These are phyloP conservation scores for Nakazawaea ishiwadae DNA, from an alignment of 805 yeast species.

Conservation along the genomic window DNA sequence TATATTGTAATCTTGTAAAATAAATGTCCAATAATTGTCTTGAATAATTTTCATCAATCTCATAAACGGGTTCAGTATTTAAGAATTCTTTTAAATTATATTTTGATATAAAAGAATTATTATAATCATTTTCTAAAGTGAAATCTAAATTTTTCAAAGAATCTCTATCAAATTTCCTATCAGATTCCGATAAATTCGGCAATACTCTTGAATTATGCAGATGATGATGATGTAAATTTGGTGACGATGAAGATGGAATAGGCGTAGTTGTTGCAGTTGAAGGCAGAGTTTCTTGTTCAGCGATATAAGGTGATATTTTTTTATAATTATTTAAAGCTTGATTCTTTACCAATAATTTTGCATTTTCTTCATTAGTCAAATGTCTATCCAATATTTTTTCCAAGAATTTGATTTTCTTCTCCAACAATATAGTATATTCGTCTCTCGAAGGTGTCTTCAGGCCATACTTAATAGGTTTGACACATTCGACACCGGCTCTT, in stretches of 20 bases:
- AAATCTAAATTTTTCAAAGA: constrained; percentile 11
- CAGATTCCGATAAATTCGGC: constrained; percentile 10
- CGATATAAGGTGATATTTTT: constrained; percentile 7
- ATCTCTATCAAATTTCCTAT: constrained; percentile 11
- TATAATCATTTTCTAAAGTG: constrained; percentile 7
- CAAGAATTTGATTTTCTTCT: constrained; percentile 46
- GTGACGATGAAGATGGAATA: too few relatives aligned
- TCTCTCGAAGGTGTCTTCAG: constrained; percentile 41
- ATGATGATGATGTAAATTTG: neutral
- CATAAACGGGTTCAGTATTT: constrained; percentile 44
- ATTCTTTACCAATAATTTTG: neutral
- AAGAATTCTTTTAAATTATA: constrained; percentile 44
- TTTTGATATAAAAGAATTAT: constrained; percentile 28
- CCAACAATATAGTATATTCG: constrained; percentile 53
- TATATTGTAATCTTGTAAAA: constrained; percentile 50
- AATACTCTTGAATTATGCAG: neutral
- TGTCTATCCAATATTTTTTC: constrained; percentile 40
- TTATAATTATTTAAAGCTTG: constrained; percentile 7
- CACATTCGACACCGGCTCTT: constrained; percentile 56
- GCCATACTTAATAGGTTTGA: constrained; percentile 59
- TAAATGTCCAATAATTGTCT: constrained; percentile 50
- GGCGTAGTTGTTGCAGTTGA: neutral
- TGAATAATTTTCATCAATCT: constrained; percentile 44
- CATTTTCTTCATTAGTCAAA: constrained; percentile 2
- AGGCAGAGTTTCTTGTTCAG: neutral